phyloP scores from a whole-genome alignment of 306 rosid species.

The Quercus parvula region DNA sequence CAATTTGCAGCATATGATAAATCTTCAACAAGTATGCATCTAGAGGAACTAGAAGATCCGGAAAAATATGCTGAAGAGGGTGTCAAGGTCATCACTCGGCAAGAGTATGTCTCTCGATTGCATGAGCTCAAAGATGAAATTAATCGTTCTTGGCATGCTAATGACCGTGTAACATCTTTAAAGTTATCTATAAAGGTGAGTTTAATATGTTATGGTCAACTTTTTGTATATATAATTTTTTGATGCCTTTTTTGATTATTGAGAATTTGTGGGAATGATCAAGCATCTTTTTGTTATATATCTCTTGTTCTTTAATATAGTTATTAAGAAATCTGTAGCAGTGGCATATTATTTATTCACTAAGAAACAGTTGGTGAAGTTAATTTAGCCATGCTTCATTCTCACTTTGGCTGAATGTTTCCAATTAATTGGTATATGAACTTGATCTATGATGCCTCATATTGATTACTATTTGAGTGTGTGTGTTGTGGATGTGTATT shows the following conservation, averaged over 20 bases:
- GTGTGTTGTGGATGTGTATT: too few relatives aligned
- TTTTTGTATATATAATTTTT: conserved; percentile 16
- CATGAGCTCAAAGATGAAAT: conserved; percentile 93
- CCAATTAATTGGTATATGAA: background rate
- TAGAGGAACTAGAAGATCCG: conserved; percentile 81
- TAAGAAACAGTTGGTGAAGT: background rate
- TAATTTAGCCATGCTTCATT: background rate
- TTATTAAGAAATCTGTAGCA: background rate
- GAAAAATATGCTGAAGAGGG: conserved; percentile 62
- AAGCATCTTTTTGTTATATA: background rate
- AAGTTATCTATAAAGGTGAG: conserved; percentile 77
- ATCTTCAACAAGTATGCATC: conserved; percentile 64
- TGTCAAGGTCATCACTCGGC: conserved; percentile 68
- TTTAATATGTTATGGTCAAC: conserved; percentile 8
- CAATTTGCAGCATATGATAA: conserved; percentile 62
- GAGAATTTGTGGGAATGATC: background rate
- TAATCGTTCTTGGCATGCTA: conserved; percentile 68
- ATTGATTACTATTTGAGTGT: too few relatives aligned
- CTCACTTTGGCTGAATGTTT: background rate
- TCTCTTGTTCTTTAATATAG: background rate
- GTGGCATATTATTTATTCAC: background rate
- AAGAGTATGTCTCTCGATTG: conserved; percentile 72
- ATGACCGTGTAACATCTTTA: conserved; percentile 75
- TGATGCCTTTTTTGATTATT: conserved; percentile 1
- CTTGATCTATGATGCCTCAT: background rate